Evolutionary conservation across 805 yeast species (phyloP).

Genomic region (Myxozyma sirexii): DNA sequence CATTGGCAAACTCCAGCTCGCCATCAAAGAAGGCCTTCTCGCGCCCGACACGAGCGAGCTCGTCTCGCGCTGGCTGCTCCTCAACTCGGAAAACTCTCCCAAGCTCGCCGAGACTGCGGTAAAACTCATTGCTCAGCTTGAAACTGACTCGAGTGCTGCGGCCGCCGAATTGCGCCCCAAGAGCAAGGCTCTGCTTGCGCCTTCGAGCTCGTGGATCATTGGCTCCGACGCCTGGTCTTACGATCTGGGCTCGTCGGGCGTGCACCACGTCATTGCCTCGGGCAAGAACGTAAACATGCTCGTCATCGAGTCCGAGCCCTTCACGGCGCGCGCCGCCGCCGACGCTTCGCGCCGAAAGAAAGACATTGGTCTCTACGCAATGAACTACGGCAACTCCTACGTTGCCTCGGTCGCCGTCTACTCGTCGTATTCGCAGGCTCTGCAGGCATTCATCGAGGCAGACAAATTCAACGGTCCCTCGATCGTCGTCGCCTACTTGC

Average conservation of each 20-base stretch:
- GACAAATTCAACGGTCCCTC: slow-evolving; percentile 88
- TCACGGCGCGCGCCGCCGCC: slow-evolving; percentile 45
- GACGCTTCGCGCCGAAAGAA: slow-evolving; percentile 61
- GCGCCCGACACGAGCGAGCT: slow-evolving; percentile 54
- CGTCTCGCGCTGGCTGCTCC: slow-evolving; percentile 72
- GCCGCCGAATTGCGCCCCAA: slow-evolving; percentile 54
- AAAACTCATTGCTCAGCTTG: slow-evolving; percentile 41
- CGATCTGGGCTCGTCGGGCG: slow-evolving; percentile 89
- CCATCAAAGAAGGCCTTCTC: slow-evolving; percentile 43
- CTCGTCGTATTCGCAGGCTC: slow-evolving; percentile 88
- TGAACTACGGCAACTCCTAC: slow-evolving; percentile 86
- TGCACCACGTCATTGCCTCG: slow-evolving; percentile 78
- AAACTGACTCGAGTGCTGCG: slow-evolving; percentile 43
- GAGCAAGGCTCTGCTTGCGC: slow-evolving; percentile 50
- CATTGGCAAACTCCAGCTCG: slow-evolving; percentile 49
- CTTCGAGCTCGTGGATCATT: slow-evolving; percentile 72
- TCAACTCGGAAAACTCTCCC: slow-evolving; percentile 26
- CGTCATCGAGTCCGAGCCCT: slow-evolving; percentile 83
- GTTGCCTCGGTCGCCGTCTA: slow-evolving; percentile 95
- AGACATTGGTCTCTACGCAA: slow-evolving; percentile 91
- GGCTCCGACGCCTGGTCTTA: slow-evolving; percentile 97
- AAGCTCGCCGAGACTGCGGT: slow-evolving; percentile 40
- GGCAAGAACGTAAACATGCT: slow-evolving; percentile 80
- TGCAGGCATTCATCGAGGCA: slow-evolving; percentile 90
- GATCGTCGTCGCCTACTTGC: slow-evolving; percentile 85